Base-by-base conservation (phyloP, 1,284 basidiomycete species). In the Acaromyces ingoldii region DNA sequence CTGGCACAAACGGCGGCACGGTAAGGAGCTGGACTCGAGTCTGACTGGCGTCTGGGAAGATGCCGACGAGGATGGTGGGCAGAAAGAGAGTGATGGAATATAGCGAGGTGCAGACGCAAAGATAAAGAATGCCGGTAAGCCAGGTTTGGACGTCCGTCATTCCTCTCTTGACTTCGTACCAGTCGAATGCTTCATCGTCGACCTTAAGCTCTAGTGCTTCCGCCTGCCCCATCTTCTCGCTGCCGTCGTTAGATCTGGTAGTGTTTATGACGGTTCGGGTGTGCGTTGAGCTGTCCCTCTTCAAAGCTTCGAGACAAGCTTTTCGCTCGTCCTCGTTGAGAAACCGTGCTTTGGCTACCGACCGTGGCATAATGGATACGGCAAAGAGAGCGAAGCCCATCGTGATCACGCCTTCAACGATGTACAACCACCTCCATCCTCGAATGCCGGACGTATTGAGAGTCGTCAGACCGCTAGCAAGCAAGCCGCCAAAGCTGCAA, bases 361-460 rank as follows among this genome's bases (percentile, higher is more conserved):
- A 37, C 17, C 24, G 17, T 4, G 36, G 36, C 36, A 37, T 37
- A 4, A 37, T 37, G 17, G 24, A 17, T 17, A 37, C 24, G 6
- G 36, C 3, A 37, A 37, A 37, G 7, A 37, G 17, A 17, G 36
- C 36, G 24, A 37, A 37, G 17, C 33, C 53, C 1, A 58, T 53
- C 2, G 63, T 65, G 40, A 61, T 55, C 19, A 48, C 1, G 0
- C 59, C 67, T 31, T 65, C 57, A 46, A 70, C 47, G 26, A 72
- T 64, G 46, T 69, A 72, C 3, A 72, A 47, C 70, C 70, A 72
- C 15, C 51, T 42, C 66, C 68, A 72, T 2, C 47, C 55, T 1
- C 36, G 19, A 13, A 67, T 42, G 21, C 51, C 51, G 11, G 13
- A 19, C 26, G 22, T 24, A 69, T 66, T 4, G 63, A 56, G 21